Conservation (phyloP, 164 flowering plant genomes). For the Saururus chinensis region DNA sequence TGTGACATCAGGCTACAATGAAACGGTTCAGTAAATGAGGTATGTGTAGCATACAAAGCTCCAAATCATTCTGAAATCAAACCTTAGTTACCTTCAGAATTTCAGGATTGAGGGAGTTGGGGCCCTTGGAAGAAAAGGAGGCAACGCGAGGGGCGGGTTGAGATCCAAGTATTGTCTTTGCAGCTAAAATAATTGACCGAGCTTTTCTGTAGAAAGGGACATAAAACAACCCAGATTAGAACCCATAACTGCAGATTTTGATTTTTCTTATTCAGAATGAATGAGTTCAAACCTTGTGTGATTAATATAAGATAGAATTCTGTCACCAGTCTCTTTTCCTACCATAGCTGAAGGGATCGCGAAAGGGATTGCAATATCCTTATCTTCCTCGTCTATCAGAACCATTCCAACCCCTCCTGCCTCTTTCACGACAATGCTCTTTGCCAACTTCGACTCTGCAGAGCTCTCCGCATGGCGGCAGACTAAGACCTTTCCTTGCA, state of each 20-base stretch:
- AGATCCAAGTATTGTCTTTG: slow-evolving; percentile 52
- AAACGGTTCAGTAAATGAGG: neutral
- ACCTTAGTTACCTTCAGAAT: slow-evolving; percentile 51
- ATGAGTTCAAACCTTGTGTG: slow-evolving; percentile 30
- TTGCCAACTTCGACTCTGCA: slow-evolving; percentile 50
- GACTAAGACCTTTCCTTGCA: slow-evolving; percentile 53
- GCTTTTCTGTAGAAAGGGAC: slow-evolving; percentile 33
- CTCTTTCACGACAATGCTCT: slow-evolving; percentile 53
- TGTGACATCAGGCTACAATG: slow-evolving; percentile 53
- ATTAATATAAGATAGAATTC: slow-evolving; percentile 49
- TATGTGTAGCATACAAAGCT: neutral
- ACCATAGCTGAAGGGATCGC: slow-evolving; percentile 58
- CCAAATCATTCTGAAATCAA: neutral
- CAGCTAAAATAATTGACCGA: slow-evolving; percentile 33
- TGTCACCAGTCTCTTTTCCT: slow-evolving; percentile 31
- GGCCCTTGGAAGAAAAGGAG: slow-evolving; percentile 77
- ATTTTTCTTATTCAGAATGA: slow-evolving; percentile 3
- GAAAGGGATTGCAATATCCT: slow-evolving; percentile 65
- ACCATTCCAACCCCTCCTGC: slow-evolving; percentile 88
- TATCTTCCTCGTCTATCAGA: slow-evolving; percentile 56
- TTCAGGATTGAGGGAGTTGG: slow-evolving; percentile 57
- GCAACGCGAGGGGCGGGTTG: slow-evolving; percentile 64
- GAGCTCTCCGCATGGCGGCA: slow-evolving; percentile 62
- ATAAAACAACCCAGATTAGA: slow-evolving; percentile 4
- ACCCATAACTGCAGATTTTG: neutral